Evolutionary conservation across 2,329 filamentous ascomycete species (phyloP).

Genomic region (Aspergillus novoparasiticus): DNA sequence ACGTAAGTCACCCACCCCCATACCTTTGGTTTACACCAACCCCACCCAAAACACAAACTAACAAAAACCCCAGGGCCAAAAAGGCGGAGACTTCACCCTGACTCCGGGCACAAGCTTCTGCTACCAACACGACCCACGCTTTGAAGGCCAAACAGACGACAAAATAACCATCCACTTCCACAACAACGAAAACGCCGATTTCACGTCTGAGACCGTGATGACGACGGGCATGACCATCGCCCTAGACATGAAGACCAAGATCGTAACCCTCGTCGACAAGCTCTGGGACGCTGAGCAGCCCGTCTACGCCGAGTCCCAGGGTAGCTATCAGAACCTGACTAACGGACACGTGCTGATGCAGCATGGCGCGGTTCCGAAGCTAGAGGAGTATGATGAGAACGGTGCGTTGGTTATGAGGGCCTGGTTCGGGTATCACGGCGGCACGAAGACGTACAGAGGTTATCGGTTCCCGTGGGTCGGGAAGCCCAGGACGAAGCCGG

Average conservation of each 20-base stretch:
- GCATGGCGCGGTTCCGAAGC: slow-evolving; percentile 35
- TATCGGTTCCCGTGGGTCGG: slow-evolving; percentile 28
- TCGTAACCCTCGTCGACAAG: slow-evolving; percentile 18
- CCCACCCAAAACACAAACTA: background rate
- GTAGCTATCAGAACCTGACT: slow-evolving; percentile 26
- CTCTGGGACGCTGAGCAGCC: slow-evolving; percentile 25
- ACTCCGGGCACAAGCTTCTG: slow-evolving; percentile 24
- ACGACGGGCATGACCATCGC: slow-evolving; percentile 28
- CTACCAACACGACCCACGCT: slow-evolving; percentile 37
- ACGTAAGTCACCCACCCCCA: slow-evolving; percentile 13
- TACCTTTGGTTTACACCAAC: no score
- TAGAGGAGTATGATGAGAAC: slow-evolving; percentile 33
- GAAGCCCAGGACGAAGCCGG: slow-evolving; percentile 19
- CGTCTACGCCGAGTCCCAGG: slow-evolving; percentile 28
- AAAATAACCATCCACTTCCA: slow-evolving; percentile 31
- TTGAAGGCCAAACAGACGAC: slow-evolving; percentile 29
- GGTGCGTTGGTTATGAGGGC: slow-evolving; percentile 34
- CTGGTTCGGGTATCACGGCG: slow-evolving; percentile 30
- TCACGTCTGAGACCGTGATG: slow-evolving; percentile 9
- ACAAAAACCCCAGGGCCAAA: slow-evolving; percentile 21
- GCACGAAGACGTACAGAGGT: slow-evolving; percentile 32
- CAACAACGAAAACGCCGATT: slow-evolving; percentile 31
- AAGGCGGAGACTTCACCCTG: slow-evolving; percentile 27
- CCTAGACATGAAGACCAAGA: slow-evolving; percentile 22
- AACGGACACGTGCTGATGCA: slow-evolving; percentile 31